These are phyloP conservation scores for Cladophialophora psammophila DNA, from an alignment of 2,329 filamentous ascomycete genomes.

Conservation along the genomic window DNA sequence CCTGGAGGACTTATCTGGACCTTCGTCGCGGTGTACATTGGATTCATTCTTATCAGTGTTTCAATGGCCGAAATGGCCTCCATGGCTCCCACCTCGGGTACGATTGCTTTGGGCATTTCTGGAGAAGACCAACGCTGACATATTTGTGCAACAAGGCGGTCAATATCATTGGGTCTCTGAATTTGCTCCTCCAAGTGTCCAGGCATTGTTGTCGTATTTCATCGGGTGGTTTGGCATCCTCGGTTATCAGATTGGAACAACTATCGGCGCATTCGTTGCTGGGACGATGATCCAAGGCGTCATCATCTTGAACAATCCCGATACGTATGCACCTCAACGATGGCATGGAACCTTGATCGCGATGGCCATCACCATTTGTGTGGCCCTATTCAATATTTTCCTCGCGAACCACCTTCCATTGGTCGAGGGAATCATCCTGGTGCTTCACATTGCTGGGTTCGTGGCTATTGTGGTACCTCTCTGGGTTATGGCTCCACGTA, in stretches of 20 bases:
- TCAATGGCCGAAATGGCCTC: constrained; percentile 61
- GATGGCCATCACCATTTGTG: constrained; percentile 39
- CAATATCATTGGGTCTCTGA: constrained; percentile 68
- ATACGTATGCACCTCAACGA: constrained; percentile 38
- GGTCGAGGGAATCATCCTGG: constrained; percentile 45
- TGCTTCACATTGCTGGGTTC: constrained; percentile 46
- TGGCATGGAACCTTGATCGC: constrained; percentile 45
- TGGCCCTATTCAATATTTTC: constrained; percentile 44
- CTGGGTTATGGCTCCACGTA: constrained; percentile 43
- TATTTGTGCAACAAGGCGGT: constrained; percentile 44
- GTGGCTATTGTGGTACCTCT: constrained; percentile 45
- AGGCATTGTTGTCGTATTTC: constrained; percentile 55
- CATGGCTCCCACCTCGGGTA: constrained; percentile 47
- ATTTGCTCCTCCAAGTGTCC: constrained; percentile 55
- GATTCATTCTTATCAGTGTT: constrained; percentile 50
- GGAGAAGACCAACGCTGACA: constrained; percentile 20
- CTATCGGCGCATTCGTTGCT: constrained; percentile 41
- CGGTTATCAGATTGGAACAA: constrained; percentile 45
- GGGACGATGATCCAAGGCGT: constrained; percentile 47
- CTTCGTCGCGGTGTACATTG: constrained; percentile 57
- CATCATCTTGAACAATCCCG: constrained; percentile 42
- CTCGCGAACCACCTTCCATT: constrained; percentile 42
- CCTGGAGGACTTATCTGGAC: constrained; percentile 62
- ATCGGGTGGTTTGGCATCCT: constrained; percentile 45
- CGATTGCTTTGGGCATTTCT: neutral